Evolutionary conservation across 352 stramenopile genomes (phyloP), one percentile per base, ranked within the genome.

Genomic region (Phytophthora pseudosyringae): DNA sequence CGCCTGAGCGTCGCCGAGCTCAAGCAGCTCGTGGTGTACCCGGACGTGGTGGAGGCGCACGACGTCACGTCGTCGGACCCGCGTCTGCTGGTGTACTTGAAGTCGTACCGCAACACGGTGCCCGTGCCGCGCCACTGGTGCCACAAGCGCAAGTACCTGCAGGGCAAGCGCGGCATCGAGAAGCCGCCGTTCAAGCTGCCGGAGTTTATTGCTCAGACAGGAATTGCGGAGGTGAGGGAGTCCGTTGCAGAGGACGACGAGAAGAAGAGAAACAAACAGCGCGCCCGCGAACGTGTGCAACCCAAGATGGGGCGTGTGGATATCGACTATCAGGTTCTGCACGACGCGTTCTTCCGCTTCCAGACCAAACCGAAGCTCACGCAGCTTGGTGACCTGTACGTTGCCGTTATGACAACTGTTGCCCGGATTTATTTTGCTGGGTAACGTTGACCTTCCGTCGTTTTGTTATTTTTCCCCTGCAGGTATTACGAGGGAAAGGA

Each of bases 401-500:
- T 67, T 54, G 10, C 16, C 16, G 26, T 54, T 16, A 21, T 32
- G 26, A 6, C 15, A 48, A 45, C 48, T 47, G 15, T 8, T 53
- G 18, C 35, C 21, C 43, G 15, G 18, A 21, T 33, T 41, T 29
- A 5, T 13, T 21, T 39, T 39, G 29, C 26, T 47, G 25, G 18
- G 15, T 26, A 40, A 3, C 43, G 25, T 63, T 54, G 45, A 54
- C 38, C 46, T 46, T 39, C 32, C 26, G 46, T 41, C 4, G 50
- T 15, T 47, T 21, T 56, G 21, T 21, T n/a, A 5, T 55, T 47
- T 60, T 12, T 11, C 10, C 12, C 25, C 29, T 66, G 32, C 40
- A 91, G 82, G n/a, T 99, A 99, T 63, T 99, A 99, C 67, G 98
- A 99, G 87, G 97, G 97, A 46, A 99, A 99, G 59, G 98, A 99